Base-by-base conservation (phyloP, 1,284 basidiomycete genomes). In the Boletellus dicymbophilus region DNA sequence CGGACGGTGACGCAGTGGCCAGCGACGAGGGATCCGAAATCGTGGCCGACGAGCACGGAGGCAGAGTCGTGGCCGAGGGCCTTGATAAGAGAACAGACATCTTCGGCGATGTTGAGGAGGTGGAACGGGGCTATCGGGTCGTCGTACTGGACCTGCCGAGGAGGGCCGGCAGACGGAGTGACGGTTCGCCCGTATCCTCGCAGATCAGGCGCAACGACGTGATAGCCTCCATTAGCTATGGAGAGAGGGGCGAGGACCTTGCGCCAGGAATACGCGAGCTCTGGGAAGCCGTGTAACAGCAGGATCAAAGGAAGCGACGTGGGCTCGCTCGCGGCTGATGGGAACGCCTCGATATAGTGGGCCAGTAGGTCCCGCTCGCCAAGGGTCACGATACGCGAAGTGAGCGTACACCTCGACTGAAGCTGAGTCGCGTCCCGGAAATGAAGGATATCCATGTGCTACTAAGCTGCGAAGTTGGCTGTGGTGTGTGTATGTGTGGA, bases 281-380 rank as follows among this genome's bases (percentile, higher is more conserved):
- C 84, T 12, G 84, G 83, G 59, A 85, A 85, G 33, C 84, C 84
- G 54, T 85, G 83, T 1, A 85, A 64, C 26, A 84, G 73, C n/a
- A 85, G 54, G 49, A 85, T 60, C 13, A 87, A 70, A 3, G 78
- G 80, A 9, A 61, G 55, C 1, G 59, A 53, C 18, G 51, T 37
- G 44, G 37, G 50, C 8, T 66, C 56, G 68, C 59, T 63, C 52
- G 37, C 58, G 34, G 16, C 43, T 33, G 15, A 37, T 21, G 75
- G 72, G 31, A 55, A 49, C 6, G 78, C 76, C 54, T 83, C 80
- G n/a, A 84, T 70, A 36, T 80, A 63, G 51, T 82, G 77, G 40
- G 78, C 67, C 37, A 75, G 68, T 21, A 84, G 71, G 27, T 73
- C 68, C 8, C 61, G 58, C 31, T 55, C 58, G 12, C 37, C 52